phyloP scores from a whole-genome alignment of 2,329 filamentous ascomycete genomes.

The Hypocreales sp. region DNA sequence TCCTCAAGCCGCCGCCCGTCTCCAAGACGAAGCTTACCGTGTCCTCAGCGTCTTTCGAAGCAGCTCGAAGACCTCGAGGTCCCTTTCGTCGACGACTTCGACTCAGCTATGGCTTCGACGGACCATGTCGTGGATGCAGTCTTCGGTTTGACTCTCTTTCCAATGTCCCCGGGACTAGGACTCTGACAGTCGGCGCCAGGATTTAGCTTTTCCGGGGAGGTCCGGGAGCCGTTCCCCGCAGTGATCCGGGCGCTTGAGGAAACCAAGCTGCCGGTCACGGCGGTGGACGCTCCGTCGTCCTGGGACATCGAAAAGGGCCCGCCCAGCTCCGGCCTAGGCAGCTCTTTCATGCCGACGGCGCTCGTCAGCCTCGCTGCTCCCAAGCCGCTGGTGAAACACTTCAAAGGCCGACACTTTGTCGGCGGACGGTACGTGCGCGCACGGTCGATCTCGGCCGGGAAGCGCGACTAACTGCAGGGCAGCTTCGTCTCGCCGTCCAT shows the following conservation, averaged over 20 bases:
- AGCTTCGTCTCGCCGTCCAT: constrained; percentile 69
- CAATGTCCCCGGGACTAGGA: background rate
- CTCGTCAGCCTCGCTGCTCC: constrained; percentile 85
- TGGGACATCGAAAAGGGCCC: constrained; percentile 89
- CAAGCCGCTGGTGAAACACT: constrained; percentile 76
- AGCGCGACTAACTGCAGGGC: too few relatives aligned
- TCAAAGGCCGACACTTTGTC: constrained; percentile 78
- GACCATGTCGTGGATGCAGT: constrained; percentile 87
- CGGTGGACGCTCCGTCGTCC: constrained; percentile 83
- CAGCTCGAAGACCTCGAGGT: constrained; percentile 75
- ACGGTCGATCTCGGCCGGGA: background rate
- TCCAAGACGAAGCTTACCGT: constrained; percentile 18
- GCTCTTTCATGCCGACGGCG: constrained; percentile 63
- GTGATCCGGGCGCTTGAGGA: constrained; percentile 67
- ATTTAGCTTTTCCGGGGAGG: constrained; percentile 83
- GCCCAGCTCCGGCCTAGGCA: constrained; percentile 59
- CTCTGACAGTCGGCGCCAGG: constrained; percentile 26
- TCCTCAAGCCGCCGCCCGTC: too few relatives aligned
- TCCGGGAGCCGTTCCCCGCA: constrained; percentile 78
- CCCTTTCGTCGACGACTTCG: constrained; percentile 73
- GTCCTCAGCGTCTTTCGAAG: constrained; percentile 54
- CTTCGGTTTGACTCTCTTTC: constrained; percentile 47
- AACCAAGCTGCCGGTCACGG: constrained; percentile 61
- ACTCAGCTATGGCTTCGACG: constrained; percentile 44
- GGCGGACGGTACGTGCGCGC: constrained; percentile 52